Conservation (phyloP, 2,329 filamentous ascomycete species). For the Thelonectria discophora region DNA sequence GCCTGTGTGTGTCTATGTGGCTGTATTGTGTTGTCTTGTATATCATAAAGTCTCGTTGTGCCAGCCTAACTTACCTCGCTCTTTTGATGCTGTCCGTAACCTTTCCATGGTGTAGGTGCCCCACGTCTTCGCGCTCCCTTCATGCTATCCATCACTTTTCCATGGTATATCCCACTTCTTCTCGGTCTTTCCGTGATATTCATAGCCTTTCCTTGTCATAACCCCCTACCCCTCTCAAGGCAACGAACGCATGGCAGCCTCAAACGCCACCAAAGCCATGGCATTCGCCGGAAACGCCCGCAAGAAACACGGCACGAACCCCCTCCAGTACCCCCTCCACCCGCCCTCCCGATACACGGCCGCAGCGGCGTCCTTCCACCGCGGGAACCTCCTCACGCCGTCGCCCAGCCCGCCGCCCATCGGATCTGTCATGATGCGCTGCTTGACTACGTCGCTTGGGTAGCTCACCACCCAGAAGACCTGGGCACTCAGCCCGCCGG, state of each 20-base stretch:
- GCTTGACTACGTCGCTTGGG: constrained; percentile 92
- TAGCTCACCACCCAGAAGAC: constrained; percentile 95
- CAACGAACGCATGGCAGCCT: constrained; percentile 82
- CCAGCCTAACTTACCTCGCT: background rate
- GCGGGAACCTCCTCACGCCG: constrained; percentile 71
- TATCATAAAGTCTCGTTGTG: constrained; percentile 1
- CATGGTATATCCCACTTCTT: too few relatives aligned
- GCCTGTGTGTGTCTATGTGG: background rate
- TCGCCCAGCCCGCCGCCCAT: constrained; percentile 76
- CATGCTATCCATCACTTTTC: too few relatives aligned
- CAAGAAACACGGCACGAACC: constrained; percentile 92
- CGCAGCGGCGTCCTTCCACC: constrained; percentile 82
- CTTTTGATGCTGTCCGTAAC: background rate
- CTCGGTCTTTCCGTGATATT: too few relatives aligned
- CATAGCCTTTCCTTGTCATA: background rate
- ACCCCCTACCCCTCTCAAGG: constrained; percentile 47
- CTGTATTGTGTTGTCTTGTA: background rate
- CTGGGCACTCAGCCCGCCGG: constrained; percentile 90
- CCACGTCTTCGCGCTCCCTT: background rate
- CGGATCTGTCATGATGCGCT: constrained; percentile 95
- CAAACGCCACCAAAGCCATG: constrained; percentile 91
- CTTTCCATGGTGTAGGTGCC: background rate
- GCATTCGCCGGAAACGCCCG: constrained; percentile 96
- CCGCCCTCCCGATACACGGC: constrained; percentile 82
- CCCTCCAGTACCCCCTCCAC: constrained; percentile 86